phyloP scores from a whole-genome alignment of 257 asterid species.

The Osmanthus fragrans region DNA sequence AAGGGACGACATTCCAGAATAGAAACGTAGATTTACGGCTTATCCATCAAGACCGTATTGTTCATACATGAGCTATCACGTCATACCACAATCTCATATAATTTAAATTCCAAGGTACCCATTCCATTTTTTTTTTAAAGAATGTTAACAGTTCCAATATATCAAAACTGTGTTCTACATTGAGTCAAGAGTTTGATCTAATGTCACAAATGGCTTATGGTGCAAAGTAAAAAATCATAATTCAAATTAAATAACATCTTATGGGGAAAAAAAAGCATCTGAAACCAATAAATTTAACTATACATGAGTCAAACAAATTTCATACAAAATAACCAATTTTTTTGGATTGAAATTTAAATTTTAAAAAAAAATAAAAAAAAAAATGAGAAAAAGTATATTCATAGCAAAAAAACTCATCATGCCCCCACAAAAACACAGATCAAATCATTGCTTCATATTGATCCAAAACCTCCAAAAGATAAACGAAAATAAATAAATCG shows the following conservation, averaged over 20 bases:
- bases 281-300: background rate
- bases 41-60: background rate
- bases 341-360: background rate
- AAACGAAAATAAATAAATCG: background rate
- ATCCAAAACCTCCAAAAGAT: slow-evolving; percentile 23
- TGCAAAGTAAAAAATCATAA: background rate
- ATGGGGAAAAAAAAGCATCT: background rate
- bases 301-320: background rate
- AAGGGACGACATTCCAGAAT: background rate
- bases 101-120: background rate
- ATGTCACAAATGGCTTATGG: background rate
- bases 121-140: background rate
- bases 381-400: background rate
- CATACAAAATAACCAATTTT: background rate
- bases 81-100: background rate
- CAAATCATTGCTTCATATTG: slow-evolving; percentile 20
- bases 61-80: background rate
- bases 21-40: background rate
- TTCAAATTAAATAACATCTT: background rate
- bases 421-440: background rate
- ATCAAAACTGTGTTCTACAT: background rate
- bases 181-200: background rate
- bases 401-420: background rate
- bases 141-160: background rate
- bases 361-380: background rate